Evolutionary conservation across 1,284 basidiomycete genomes (phyloP).

Genomic region (Lignosus rhinocerotis): DNA sequence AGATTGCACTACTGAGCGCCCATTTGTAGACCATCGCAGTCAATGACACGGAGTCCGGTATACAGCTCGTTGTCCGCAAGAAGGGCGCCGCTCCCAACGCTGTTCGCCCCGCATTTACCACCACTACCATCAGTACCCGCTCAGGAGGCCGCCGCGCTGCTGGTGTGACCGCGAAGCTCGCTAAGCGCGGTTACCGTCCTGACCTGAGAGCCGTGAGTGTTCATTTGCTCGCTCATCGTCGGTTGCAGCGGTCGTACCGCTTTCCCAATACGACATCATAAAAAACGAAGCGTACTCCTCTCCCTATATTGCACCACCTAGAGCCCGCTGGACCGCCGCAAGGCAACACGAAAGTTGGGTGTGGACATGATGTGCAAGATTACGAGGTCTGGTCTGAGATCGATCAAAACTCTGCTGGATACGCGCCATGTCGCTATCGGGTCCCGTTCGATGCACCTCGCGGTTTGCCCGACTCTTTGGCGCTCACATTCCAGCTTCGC

Average conservation of each 20-base stretch:
- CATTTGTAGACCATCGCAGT: conserved; percentile 64
- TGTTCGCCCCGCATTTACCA: conserved; percentile 50
- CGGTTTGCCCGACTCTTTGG: conserved; percentile 70
- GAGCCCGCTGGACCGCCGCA: conserved; percentile 53
- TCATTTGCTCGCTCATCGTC: conserved; percentile 16
- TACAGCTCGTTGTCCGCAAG: conserved; percentile 74
- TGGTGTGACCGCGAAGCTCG: conserved; percentile 67
- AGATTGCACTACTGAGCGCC: background rate
- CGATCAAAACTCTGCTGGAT: conserved; percentile 63
- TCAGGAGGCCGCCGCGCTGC: conserved; percentile 76
- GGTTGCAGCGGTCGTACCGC: conserved; percentile 14
- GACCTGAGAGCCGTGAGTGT: conserved; percentile 80
- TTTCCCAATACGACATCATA: conserved; percentile 4
- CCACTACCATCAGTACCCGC: conserved; percentile 63
- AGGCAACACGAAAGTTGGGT: conserved; percentile 74
- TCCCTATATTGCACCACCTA: conserved; percentile 50
- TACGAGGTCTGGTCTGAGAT: conserved; percentile 42
- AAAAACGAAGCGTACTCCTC: background rate
- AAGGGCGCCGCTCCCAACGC: conserved; percentile 58
- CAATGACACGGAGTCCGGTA: conserved; percentile 55
- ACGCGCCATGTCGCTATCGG: conserved; percentile 76
- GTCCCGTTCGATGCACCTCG: conserved; percentile 58
- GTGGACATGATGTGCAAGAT: conserved; percentile 86
- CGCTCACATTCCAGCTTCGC: conserved; percentile 49
- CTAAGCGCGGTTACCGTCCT: conserved; percentile 79